Percentiles rank a stretch among this genome's conserved stretches.
These are phyloP conservation scores for Phytophthora cactorum DNA, from an alignment of 352 stramenopile genomes.

Conservation along the genomic window DNA sequence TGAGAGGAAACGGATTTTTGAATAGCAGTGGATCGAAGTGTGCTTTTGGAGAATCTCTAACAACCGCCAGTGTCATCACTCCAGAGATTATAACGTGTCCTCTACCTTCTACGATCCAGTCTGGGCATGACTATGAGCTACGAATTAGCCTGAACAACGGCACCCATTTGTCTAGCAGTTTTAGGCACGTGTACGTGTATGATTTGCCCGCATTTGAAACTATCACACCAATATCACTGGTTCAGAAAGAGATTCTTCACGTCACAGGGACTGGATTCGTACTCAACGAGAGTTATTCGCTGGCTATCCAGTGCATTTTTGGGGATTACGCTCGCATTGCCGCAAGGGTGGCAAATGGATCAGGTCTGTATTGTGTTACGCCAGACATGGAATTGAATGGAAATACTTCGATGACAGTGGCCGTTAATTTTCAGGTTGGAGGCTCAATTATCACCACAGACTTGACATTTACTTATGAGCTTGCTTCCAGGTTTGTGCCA, in stretches of 20 bases:
- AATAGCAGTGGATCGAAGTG: conserved; percentile 22
- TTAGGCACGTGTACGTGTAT: conserved; percentile 24
- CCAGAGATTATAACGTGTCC: conserved; percentile 27
- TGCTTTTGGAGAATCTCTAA: conserved; percentile 17
- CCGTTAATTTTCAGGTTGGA: conserved; percentile 24
- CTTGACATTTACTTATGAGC: conserved; percentile 28
- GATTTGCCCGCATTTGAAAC: conserved; percentile 29
- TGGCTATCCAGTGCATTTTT: conserved; percentile 35
- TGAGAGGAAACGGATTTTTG: conserved; percentile 35
- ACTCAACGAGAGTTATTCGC: conserved; percentile 15
- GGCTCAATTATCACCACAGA: conserved; percentile 15
- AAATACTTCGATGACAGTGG: conserved; percentile 5
- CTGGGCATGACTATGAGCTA: conserved; percentile 24
- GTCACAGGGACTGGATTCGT: conserved; percentile 34
- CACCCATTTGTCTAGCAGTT: conserved; percentile 27
- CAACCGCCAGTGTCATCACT: conserved; percentile 11
- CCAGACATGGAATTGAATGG: conserved; percentile 21
- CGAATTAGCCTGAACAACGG: conserved; percentile 45
- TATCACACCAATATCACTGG: neutral
- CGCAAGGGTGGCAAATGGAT: conserved; percentile 26
- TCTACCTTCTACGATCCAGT: conserved; percentile 19
- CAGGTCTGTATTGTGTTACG: conserved; percentile 24
- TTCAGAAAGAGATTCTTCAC: conserved; percentile 14
- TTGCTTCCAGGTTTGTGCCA: conserved; percentile 3
- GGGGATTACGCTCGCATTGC: conserved; percentile 8